Evolutionary conservation across 1,139 yeast genomes (phyloP).

Genomic region (Yamadazyma friedrichii): DNA sequence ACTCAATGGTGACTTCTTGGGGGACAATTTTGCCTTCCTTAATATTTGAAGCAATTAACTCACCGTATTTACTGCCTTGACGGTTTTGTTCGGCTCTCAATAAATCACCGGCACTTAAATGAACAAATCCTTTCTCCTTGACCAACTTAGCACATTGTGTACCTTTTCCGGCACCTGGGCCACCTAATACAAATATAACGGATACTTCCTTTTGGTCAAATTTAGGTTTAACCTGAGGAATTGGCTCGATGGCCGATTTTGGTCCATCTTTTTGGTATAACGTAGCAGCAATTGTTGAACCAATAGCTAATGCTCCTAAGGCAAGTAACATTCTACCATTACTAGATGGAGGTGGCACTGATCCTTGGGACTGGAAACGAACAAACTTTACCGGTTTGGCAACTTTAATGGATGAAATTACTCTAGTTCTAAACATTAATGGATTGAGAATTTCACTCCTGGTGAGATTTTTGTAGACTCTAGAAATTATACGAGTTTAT

Average conservation of each 20-base stretch:
- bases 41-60: slow-evolving; percentile 77
- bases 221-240: slow-evolving; percentile 28
- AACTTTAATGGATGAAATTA: not conserved
- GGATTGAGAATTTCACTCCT: not conserved
- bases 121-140: slow-evolving; percentile 75
- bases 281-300: slow-evolving; percentile 46
- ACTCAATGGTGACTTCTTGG: slow-evolving; percentile 87
- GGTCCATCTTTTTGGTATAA: slow-evolving; percentile 47
- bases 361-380: not conserved
- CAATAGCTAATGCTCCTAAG: slow-evolving; percentile 42
- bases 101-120: slow-evolving; percentile 92
- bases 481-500: too few species aligned
- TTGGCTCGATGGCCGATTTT: slow-evolving; percentile 46
- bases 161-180: slow-evolving; percentile 96
- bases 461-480: not conserved
- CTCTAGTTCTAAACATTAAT: not conserved
- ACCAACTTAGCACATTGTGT: slow-evolving; percentile 92
- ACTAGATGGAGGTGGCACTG: slow-evolving; percentile 7
- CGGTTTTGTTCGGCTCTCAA: slow-evolving; percentile 88
- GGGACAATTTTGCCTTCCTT: slow-evolving; percentile 92
- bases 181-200: slow-evolving; percentile 86
- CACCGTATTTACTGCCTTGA: slow-evolving; percentile 80
- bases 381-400: not conserved
- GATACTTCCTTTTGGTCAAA: slow-evolving; percentile 65
- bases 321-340: slow-evolving; percentile 27